Conservation (phyloP, 2,329 filamentous ascomycete genomes). For the Monilinia vaccinii-corymbosi region DNA sequence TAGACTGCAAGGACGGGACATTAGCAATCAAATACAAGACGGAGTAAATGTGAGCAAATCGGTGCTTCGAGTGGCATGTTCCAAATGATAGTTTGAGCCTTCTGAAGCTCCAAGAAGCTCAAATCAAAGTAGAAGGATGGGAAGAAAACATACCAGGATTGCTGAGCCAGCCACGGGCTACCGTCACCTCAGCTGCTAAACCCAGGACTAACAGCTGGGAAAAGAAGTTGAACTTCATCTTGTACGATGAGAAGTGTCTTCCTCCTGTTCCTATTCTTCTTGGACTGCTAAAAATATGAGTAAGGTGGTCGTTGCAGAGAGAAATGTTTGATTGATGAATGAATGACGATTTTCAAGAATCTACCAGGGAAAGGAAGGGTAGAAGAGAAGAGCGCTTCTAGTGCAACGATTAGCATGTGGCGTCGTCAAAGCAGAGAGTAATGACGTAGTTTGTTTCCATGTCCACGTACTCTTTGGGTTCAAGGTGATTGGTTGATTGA, state of each 20-base stretch:
- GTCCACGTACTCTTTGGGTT: no score
- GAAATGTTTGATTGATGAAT: background rate
- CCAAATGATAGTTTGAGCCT: background rate
- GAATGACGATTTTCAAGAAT: background rate
- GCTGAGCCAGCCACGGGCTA: slow-evolving; percentile 76
- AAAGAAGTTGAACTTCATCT: slow-evolving; percentile 78
- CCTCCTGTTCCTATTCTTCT: background rate
- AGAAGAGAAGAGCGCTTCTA: background rate
- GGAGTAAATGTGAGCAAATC: background rate
- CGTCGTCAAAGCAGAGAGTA: background rate
- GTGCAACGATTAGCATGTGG: no score
- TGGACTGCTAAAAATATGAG: background rate
- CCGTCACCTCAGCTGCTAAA: slow-evolving; percentile 59
- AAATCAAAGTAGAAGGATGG: background rate
- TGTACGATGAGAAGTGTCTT: background rate
- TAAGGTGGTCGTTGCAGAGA: background rate
- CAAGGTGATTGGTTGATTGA: background rate
- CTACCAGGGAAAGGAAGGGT: background rate
- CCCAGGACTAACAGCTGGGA: slow-evolving; percentile 60
- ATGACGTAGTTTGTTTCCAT: background rate
- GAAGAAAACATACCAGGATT: slow-evolving; percentile 60
- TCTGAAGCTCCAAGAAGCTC: slow-evolving; percentile 10
- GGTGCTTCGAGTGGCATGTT: background rate
- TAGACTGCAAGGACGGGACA: slow-evolving; percentile 53
- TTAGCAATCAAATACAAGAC: slow-evolving; percentile 18